phyloP scores from a whole-genome alignment of 768 basidiomycete genomes.

The Phylloporus arenicola region DNA sequence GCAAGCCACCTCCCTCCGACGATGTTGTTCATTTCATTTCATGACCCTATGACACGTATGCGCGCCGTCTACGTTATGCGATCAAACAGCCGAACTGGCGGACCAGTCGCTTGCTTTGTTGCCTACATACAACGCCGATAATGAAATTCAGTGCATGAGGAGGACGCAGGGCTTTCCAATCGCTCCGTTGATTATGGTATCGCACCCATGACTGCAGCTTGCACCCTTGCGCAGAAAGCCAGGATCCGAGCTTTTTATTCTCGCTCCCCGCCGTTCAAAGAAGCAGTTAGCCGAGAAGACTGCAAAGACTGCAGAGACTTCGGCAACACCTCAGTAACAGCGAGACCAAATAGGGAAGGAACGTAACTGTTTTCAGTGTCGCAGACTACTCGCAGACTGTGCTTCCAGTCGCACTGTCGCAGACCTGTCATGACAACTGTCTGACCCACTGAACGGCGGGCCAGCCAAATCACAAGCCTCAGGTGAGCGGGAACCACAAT shows the following conservation, averaged over 20 bases:
- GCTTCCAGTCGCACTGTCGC: too few species aligned
- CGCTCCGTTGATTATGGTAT: background rate
- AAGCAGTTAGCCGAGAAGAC: too few species aligned
- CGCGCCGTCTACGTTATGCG: background rate
- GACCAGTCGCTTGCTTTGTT: background rate
- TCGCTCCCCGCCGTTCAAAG: too few species aligned
- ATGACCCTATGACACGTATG: slow-evolving; percentile 14
- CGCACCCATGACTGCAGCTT: background rate
- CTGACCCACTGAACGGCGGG: too few species aligned
- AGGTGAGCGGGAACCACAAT: background rate
- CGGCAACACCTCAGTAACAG: too few species aligned
- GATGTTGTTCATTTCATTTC: slow-evolving; percentile 4
- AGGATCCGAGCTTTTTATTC: background rate
- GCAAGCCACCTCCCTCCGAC: background rate
- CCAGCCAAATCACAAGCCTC: too few species aligned
- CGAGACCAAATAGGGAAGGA: too few species aligned
- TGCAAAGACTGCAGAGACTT: too few species aligned
- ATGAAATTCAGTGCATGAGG: slow-evolving; percentile 8
- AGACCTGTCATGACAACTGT: too few species aligned
- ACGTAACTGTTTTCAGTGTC: too few species aligned
- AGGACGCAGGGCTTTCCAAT: slow-evolving; percentile 1
- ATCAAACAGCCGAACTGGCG: slow-evolving; percentile 1
- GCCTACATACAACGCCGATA: background rate
- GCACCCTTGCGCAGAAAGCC: background rate
- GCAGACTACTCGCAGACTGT: too few species aligned